phyloP scores from a whole-genome alignment of 2,329 filamentous ascomycete species.

The Ophiostoma sp. region DNA sequence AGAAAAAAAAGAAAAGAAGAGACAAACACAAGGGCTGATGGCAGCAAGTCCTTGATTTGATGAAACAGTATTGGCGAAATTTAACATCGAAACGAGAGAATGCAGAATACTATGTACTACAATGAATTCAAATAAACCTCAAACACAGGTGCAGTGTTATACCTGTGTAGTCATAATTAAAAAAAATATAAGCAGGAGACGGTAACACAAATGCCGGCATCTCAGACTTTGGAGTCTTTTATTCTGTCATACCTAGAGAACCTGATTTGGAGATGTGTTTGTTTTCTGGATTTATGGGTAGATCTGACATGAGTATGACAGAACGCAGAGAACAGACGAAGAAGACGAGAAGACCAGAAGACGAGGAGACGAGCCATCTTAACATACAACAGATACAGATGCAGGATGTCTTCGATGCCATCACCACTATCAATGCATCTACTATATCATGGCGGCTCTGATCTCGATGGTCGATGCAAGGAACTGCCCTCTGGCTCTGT shows the following conservation, averaged over 20 bases:
- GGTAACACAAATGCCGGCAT: background rate
- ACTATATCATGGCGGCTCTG: background rate
- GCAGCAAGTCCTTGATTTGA: background rate
- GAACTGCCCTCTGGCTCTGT: too few relatives aligned
- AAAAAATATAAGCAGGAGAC: background rate
- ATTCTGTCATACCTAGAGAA: background rate
- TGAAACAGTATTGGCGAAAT: background rate
- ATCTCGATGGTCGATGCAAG: background rate
- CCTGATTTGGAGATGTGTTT: background rate
- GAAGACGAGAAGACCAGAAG: too few relatives aligned
- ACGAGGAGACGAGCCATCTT: too few relatives aligned
- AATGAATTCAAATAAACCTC: background rate
- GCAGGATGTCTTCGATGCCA: background rate
- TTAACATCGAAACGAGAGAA: too few relatives aligned
- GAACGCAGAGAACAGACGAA: too few relatives aligned
- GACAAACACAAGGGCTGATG: too few relatives aligned
- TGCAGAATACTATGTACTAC: background rate
- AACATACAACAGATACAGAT: too few relatives aligned
- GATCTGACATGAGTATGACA: background rate
- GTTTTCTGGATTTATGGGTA: background rate
- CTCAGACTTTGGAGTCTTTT: background rate
- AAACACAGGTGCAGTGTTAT: too few relatives aligned
- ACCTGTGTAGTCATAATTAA: too few relatives aligned
- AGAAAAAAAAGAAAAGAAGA: background rate
- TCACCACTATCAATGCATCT: too few relatives aligned